These are phyloP conservation scores for Trichophyton benhamiae DNA, from an alignment of 2,329 filamentous ascomycete species.

Conservation along the genomic window DNA sequence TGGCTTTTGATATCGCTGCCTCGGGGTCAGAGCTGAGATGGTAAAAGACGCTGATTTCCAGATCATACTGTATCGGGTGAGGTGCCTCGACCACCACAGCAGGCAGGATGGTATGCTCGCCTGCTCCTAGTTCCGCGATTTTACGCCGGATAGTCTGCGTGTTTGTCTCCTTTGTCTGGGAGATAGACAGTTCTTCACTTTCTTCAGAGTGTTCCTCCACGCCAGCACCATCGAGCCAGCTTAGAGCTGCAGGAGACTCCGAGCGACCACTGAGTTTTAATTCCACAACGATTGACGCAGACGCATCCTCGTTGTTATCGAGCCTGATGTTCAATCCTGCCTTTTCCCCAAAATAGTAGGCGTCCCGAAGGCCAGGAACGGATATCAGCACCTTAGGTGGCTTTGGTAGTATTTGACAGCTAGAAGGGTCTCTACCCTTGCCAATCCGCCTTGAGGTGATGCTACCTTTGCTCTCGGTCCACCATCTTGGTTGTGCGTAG, in stretches of 20 bases:
- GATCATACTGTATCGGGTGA: constrained; percentile 47
- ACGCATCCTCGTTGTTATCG: constrained; percentile 70
- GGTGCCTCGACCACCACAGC: constrained; percentile 42
- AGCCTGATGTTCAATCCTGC: constrained; percentile 58
- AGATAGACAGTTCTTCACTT: constrained; percentile 14
- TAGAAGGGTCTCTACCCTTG: constrained; percentile 38
- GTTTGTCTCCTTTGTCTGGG: constrained; percentile 12
- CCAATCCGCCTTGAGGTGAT: constrained; percentile 29
- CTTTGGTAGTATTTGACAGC: constrained; percentile 66
- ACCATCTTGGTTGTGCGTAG: constrained; percentile 29
- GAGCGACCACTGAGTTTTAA: constrained; percentile 51
- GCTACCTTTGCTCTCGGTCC: constrained; percentile 28
- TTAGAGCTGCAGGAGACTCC: constrained; percentile 34
- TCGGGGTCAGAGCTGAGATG: constrained; percentile 65
- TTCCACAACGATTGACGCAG: constrained; percentile 59
- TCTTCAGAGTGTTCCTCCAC: constrained; percentile 11
- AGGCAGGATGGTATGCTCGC: constrained; percentile 21
- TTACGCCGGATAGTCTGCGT: constrained; percentile 19
- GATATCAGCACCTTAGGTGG: constrained; percentile 81
- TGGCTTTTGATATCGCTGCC: constrained; percentile 65
- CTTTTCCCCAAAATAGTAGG: constrained; percentile 76
- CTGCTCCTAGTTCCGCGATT: constrained; percentile 26
- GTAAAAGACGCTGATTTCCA: constrained; percentile 65
- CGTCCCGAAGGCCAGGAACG: constrained; percentile 48
- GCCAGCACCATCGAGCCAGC: constrained; percentile 34